Evolutionary conservation across 495 filamentous ascomycete genomes (phyloP).

Genomic region (Melanomma pulvis-pyrius): DNA sequence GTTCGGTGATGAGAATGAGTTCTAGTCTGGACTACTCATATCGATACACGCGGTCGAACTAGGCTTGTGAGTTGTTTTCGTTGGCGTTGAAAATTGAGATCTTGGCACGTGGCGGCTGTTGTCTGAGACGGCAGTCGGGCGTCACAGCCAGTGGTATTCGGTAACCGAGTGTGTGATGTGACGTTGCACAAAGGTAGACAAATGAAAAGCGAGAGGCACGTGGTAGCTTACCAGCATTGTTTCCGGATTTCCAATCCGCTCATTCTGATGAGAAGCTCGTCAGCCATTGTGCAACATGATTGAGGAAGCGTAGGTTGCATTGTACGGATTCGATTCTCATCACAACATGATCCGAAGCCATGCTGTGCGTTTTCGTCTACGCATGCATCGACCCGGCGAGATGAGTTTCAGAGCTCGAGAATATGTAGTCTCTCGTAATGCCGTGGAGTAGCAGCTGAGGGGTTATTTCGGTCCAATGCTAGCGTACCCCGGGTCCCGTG

Average conservation of each 20-base stretch:
- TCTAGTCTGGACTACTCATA: no score
- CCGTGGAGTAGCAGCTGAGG: not conserved
- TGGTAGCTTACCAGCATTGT: slow-evolving; percentile 14
- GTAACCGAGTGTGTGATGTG: slow-evolving; percentile 35
- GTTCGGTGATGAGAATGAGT: no score
- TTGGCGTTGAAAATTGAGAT: not conserved
- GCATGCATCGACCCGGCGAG: not conserved
- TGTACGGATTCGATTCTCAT: slow-evolving; percentile 42
- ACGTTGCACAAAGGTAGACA: slow-evolving; percentile 52
- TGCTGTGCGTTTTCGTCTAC: not conserved
- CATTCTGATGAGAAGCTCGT: not conserved
- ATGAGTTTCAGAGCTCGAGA: not conserved
- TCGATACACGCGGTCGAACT: not conserved
- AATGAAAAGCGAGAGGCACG: slow-evolving; percentile 30
- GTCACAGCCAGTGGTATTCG: slow-evolving; percentile 21
- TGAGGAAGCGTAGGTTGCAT: slow-evolving; percentile 46
- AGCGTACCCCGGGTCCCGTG: no score
- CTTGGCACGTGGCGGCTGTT: not conserved
- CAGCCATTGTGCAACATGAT: slow-evolving; percentile 30
- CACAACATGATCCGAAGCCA: slow-evolving; percentile 23
- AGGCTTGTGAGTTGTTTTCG: not conserved
- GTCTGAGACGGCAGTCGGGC: not conserved
- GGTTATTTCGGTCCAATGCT: not conserved
- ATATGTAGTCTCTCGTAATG: not conserved
- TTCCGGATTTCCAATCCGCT: not conserved